Evolutionary conservation across 441 rosid genomes (phyloP), one percentile per base, ranked within the genome.

Genomic region (Erysimum pusillum): DNA sequence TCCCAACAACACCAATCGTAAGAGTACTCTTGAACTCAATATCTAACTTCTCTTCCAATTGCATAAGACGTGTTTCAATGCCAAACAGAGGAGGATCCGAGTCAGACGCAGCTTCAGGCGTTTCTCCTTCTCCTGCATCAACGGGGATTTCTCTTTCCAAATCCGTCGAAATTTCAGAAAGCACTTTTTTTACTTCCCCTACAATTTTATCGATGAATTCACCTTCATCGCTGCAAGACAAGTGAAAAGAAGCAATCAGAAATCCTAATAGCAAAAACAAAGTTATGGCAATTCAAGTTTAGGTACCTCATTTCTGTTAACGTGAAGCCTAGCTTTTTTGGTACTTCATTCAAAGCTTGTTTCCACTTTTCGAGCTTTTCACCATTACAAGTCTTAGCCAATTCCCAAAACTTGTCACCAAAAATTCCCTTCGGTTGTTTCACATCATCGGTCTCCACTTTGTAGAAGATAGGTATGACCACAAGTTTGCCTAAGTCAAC

Each of bases 381-480:
- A 17, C 63, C 69, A 1, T 15, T 0, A 44, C 4, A 5, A 10
- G 52, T 42, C 54, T 41, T 22, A 39, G 22, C 2, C 20, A 32
- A 14, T 32, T 61, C 13, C 20, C 57, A 14, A 0, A 76, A 76
- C 5, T 20, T 34, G 0, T 41, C 41, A 11, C 79, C 79, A 7
- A 76, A 76, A 2, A 0, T 57, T 11, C 75, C 75, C 2, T 7
- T 6, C 0, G 17, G 57, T 0, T 69, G 4, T 69, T 62, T 53
- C 13, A 76, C 79, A 34, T 66, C 10, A 38, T 17, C 15, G 2
- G 75, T 53, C 9, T 42, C 34, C 32, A 76, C 57, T 12, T 32
- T 69, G 69, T 76, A 76, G 8, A 76, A 76, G 32, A 76, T 62
- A 12, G 79, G 79, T 0, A 76, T 69, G 4, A 52, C 75, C 5